phyloP scores from a whole-genome alignment of 2,329 filamentous ascomycete genomes.

The Chaetomium globosum region DNA sequence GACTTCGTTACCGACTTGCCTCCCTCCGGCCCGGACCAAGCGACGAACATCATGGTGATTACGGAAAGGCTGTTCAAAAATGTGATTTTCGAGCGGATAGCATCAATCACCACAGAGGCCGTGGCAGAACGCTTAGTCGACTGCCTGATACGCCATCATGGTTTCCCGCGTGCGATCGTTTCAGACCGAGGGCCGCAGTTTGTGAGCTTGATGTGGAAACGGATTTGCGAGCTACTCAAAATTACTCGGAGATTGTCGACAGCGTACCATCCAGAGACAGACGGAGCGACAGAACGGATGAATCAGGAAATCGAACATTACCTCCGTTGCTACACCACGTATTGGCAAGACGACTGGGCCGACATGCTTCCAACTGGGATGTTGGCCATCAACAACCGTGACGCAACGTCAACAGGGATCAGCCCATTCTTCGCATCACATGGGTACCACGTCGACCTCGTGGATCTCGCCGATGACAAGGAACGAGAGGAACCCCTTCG shows the following conservation, averaged over 20 bases:
- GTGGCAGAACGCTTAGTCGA: background rate
- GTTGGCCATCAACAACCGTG: slow-evolving; percentile 18
- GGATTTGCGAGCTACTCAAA: slow-evolving; percentile 12
- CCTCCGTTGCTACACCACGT: slow-evolving; percentile 11
- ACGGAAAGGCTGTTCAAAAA: slow-evolving; percentile 13
- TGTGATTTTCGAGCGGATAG: slow-evolving; percentile 10
- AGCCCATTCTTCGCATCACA: slow-evolving; percentile 13
- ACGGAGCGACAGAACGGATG: slow-evolving; percentile 9
- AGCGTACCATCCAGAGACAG: slow-evolving; percentile 9
- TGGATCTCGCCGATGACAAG: too few species aligned
- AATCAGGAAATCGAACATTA: slow-evolving; percentile 15
- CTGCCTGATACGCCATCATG: background rate
- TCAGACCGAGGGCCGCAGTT: slow-evolving; percentile 14
- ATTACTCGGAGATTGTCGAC: slow-evolving; percentile 11
- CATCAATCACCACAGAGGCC: background rate
- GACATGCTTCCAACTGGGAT: slow-evolving; percentile 1
- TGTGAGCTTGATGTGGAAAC: background rate
- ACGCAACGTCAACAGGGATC: slow-evolving; percentile 4
- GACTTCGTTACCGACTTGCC: slow-evolving; percentile 14
- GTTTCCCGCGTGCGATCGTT: background rate
- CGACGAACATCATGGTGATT: slow-evolving; percentile 6
- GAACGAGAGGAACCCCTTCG: too few species aligned
- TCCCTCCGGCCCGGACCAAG: slow-evolving; percentile 9
- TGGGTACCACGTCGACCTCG: slow-evolving; percentile 12
- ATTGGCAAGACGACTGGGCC: slow-evolving; percentile 14